Evolutionary conservation across 2,329 filamentous ascomycete genomes (phyloP), one percentile per base, ranked within the genome.

Genomic region (Ascochyta viciae-villosae): DNA sequence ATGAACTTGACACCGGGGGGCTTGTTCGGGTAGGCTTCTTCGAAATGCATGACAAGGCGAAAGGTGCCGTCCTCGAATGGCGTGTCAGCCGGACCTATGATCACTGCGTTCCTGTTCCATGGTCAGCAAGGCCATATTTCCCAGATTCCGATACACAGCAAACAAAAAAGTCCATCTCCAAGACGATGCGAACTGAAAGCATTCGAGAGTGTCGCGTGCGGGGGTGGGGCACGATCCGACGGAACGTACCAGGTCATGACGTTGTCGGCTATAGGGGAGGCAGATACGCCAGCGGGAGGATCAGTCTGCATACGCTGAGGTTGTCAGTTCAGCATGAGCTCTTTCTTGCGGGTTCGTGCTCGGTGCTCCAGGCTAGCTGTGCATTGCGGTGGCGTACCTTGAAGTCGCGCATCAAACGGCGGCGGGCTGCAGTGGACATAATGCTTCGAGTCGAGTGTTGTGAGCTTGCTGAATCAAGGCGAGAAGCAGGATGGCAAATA

Each of bases 21-120:
- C 77, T 98, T 98, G 80, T 98, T 99, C 27, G 95, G 95, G 71
- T 99, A 99, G 72, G 96, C 93, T 77, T 99, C 95, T 75, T 98
- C 95, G 68, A 99, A 99, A 74, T 97, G 92, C 94, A 99, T 98
- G 47, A 98, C 93, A 10, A 99, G 88, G 64, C 94, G 85, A 77
- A 99, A 99, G 22, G 95, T 99, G 61, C 95, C 95, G 77, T 99
- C 95, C 78, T 99, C 95, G 72, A 98, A 99, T 1, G 95, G 94
- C 1, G 95, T 99, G 72, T 99, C 95, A 57, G 92, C 92, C 35
- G 94, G 94, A 9, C 94, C 94, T 68, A 99, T 98, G 61, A 99
- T 99, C 61, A 98, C 94, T 51, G 94, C 94, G 75, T 99, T 99
- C 94, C 94, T 97, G 54, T 50, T 35, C 29, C 16, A 10, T 39